These are phyloP conservation scores for Rhodotorula sp. DNA, from an alignment of 1,284 basidiomycete species.

Conservation along the genomic window DNA sequence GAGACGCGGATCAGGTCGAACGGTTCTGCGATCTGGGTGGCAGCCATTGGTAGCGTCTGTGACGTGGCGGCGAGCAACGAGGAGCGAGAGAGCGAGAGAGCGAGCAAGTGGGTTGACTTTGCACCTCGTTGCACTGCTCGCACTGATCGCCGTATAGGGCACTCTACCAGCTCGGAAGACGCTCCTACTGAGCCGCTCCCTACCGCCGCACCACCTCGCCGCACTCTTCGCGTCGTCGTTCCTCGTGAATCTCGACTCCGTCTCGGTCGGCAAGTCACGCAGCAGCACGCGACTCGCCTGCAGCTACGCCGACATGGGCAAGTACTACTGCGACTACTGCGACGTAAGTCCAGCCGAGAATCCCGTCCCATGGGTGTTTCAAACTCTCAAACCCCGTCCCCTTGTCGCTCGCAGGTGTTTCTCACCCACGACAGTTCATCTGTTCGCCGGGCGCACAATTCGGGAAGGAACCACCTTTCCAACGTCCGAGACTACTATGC, in stretches of 20 bases:
- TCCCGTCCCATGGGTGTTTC: no score
- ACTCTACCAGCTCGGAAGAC: no score
- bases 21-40: slow-evolving; percentile 55
- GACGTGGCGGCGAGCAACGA: neutral
- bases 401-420: slow-evolving; percentile 7
- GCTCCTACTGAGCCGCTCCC: no score
- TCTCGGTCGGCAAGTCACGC: no score
- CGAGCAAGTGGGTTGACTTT: neutral
- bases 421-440: slow-evolving; percentile 81
- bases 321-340: slow-evolving; percentile 74
- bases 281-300: neutral
- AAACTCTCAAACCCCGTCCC: neutral
- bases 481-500: slow-evolving; percentile 98
- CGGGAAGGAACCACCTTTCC: slow-evolving; percentile 89
- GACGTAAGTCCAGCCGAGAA: slow-evolving; percentile 60
- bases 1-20: slow-evolving; percentile 97
- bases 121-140: no score
- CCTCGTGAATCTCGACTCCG: no score
- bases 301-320: slow-evolving; percentile 9
- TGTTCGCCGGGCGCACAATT: slow-evolving; percentile 97
- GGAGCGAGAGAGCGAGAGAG: neutral
- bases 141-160: no score
- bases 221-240: no score
- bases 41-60: slow-evolving; percentile 16
- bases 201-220: no score